Evolutionary conservation across 2,329 filamentous ascomycete genomes (phyloP).

Genomic region (Pseudogymnoascus sp.): DNA sequence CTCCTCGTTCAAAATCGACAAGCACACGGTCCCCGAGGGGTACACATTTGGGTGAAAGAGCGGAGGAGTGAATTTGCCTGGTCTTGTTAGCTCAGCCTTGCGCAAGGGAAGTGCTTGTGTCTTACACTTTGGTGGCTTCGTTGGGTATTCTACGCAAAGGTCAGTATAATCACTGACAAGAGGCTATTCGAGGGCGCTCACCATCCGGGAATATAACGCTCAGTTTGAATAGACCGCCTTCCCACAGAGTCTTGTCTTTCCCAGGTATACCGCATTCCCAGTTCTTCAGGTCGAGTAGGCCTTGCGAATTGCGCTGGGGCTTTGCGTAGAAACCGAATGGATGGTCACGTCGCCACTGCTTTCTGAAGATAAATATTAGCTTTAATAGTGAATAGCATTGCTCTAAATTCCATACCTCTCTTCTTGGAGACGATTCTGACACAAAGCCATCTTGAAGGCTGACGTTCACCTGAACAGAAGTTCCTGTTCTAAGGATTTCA

Average conservation of each 20-base stretch:
- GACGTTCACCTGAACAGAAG: constrained; percentile 1
- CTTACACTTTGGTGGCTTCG: constrained; percentile 95
- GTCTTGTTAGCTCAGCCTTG: constrained; percentile 17
- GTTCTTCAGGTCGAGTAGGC: constrained; percentile 81
- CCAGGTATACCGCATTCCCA: constrained; percentile 98
- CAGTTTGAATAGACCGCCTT: constrained; percentile 93
- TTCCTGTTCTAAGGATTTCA: neutral
- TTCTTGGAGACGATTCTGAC: constrained; percentile 79
- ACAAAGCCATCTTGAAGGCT: constrained; percentile 64
- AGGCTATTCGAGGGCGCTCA: constrained; percentile 37
- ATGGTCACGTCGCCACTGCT: constrained; percentile 94
- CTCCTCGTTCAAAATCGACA: constrained; percentile 96
- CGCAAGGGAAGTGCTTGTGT: neutral
- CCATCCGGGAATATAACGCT: constrained; percentile 90
- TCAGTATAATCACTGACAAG: constrained; percentile 18
- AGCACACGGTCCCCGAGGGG: constrained; percentile 92
- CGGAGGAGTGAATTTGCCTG: constrained; percentile 93
- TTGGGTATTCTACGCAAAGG: constrained; percentile 72
- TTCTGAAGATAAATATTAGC: constrained; percentile 46
- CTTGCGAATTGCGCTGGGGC: constrained; percentile 70
- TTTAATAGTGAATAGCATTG: neutral
- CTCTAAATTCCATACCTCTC: constrained; percentile 57
- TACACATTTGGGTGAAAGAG: constrained; percentile 99
- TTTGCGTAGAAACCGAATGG: constrained; percentile 97
- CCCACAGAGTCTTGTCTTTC: constrained; percentile 95